phyloP scores from a whole-genome alignment of 148 eudicot species.

The Euryodendron excelsum region DNA sequence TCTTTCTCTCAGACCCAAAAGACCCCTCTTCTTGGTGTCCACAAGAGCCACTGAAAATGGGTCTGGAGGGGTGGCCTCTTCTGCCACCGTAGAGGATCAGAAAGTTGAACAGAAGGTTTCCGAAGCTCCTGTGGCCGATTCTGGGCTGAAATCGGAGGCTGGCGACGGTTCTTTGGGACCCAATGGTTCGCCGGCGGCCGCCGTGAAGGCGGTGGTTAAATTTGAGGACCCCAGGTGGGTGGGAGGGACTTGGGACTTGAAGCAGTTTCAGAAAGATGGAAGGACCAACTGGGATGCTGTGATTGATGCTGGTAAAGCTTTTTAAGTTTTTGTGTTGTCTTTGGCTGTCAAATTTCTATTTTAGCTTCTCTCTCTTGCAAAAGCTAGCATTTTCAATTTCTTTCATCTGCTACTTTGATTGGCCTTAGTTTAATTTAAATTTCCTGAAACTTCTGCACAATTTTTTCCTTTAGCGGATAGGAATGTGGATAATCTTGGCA shows the following conservation, averaged over 20 bases:
- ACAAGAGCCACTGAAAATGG: constrained; percentile 51
- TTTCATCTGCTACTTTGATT: background rate
- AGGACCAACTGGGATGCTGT: constrained; percentile 84
- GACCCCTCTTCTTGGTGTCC: constrained; percentile 20
- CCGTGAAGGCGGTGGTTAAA: constrained; percentile 22
- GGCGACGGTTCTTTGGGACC: constrained; percentile 27
- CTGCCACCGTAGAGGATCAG: constrained; percentile 29
- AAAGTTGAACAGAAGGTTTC: too few relatives aligned
- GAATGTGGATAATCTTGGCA: constrained; percentile 3
- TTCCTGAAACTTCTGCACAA: background rate
- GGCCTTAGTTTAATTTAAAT: background rate
- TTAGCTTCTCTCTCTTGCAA: background rate
- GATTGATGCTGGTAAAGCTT: constrained; percentile 79
- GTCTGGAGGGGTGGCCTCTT: constrained; percentile 34
- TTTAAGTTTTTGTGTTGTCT: background rate
- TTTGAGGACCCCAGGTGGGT: constrained; percentile 72
- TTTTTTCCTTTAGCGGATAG: background rate
- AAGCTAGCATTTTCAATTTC: background rate
- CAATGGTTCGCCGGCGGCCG: constrained; percentile 31
- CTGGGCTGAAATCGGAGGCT: constrained; percentile 16
- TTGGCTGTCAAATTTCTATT: background rate
- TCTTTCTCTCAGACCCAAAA: constrained; percentile 38
- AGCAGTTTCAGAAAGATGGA: constrained; percentile 67
- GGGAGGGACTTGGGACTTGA: constrained; percentile 84
- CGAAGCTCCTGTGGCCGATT: constrained; percentile 29